Evolutionary conservation across 2,329 filamentous ascomycete genomes (phyloP).

Genomic region (Stenocarpella maydis): DNA sequence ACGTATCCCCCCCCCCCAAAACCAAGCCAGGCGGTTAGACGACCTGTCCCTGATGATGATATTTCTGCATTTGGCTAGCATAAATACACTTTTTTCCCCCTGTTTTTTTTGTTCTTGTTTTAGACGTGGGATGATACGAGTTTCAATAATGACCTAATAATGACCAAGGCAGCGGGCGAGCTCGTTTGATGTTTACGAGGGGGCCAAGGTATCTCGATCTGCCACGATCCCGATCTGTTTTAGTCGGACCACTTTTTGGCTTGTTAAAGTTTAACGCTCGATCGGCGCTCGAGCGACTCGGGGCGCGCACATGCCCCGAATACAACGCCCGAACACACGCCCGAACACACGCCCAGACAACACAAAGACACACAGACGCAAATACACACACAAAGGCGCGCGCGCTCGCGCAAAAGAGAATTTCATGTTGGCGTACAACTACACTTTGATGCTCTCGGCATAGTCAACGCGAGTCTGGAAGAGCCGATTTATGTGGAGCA

Average conservation of each 20-base stretch:
- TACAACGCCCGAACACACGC: too few relatives aligned
- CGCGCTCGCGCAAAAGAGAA: too few relatives aligned
- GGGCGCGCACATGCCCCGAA: too few relatives aligned
- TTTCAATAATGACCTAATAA: too few relatives aligned
- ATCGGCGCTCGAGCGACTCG: neutral
- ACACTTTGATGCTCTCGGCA: too few relatives aligned
- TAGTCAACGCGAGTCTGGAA: neutral
- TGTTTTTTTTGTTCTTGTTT: neutral
- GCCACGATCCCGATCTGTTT: neutral
- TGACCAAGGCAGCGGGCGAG: neutral
- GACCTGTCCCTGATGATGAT: slow-evolving; percentile 21
- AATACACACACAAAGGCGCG: too few relatives aligned
- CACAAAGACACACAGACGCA: too few relatives aligned
- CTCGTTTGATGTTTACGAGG: slow-evolving; percentile 7
- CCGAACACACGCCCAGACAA: too few relatives aligned
- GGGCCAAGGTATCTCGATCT: slow-evolving; percentile 7
- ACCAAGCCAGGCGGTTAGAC: slow-evolving; percentile 10
- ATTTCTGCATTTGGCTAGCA: slow-evolving; percentile 24
- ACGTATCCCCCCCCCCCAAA: neutral
- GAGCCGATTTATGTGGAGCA: neutral
- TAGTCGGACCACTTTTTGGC: neutral
- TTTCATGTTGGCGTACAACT: too few relatives aligned
- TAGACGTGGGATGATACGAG: slow-evolving; percentile 6
- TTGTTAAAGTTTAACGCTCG: neutral
- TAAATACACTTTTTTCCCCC: slow-evolving; percentile 9